These are phyloP conservation scores for Hericium coralloides DNA, from an alignment of 768 basidiomycete genomes.

Conservation along the genomic window DNA sequence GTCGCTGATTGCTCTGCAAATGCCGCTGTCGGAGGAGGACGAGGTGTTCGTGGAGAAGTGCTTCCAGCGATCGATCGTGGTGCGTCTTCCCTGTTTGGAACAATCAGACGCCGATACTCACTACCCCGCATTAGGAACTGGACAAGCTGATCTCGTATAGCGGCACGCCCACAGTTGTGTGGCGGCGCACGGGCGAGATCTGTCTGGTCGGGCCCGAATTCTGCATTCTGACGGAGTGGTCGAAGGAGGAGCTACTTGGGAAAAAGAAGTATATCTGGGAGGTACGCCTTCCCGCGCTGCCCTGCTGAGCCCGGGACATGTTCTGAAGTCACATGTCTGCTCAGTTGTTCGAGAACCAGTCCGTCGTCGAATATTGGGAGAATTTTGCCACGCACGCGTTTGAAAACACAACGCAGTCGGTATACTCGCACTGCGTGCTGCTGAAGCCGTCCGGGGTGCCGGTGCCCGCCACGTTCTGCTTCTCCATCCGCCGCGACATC, in stretches of 20 bases:
- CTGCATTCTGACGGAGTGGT: conserved; percentile 88
- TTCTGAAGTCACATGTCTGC: background rate
- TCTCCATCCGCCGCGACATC: conserved; percentile 88
- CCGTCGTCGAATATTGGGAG: conserved; percentile 94
- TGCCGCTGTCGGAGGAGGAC: conserved; percentile 94
- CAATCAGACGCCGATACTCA: conserved; percentile 7
- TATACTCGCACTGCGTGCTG: conserved; percentile 87
- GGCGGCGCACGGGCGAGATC: conserved; percentile 97
- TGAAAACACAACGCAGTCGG: conserved; percentile 93
- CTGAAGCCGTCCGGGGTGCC: conserved; percentile 79
- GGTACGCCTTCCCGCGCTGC: conserved; percentile 28
- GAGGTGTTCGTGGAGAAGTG: conserved; percentile 95
- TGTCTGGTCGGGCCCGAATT: conserved; percentile 96
- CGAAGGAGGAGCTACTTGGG: conserved; percentile 68
- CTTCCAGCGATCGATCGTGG: conserved; percentile 88
- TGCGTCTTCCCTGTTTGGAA: conserved; percentile 28
- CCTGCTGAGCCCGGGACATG: background rate
- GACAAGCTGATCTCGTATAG: conserved; percentile 96
- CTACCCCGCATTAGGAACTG: conserved; percentile 54
- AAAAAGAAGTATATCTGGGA: conserved; percentile 58
- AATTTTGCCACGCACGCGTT: conserved; percentile 96
- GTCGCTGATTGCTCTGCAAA: conserved; percentile 95
- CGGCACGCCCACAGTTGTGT: conserved; percentile 95
- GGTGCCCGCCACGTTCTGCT: conserved; percentile 90
- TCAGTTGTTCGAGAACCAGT: conserved; percentile 91